Evolutionary conservation across 1,139 yeast genomes (phyloP).

Genomic region (Dujonia santamariae): DNA sequence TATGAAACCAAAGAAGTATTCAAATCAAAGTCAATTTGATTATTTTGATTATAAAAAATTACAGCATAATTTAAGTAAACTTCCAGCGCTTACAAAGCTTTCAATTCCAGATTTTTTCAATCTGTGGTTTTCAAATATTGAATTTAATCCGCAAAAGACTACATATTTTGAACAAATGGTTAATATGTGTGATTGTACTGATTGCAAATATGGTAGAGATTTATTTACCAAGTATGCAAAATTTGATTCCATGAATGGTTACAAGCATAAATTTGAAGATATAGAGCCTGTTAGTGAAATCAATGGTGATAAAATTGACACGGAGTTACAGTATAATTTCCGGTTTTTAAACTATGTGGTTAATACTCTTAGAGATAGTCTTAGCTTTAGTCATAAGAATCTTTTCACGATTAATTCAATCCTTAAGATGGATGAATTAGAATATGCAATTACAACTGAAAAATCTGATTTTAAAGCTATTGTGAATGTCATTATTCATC

Average conservation of each 20-base stretch:
- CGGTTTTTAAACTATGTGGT: constrained; percentile 19
- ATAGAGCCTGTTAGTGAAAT: constrained; percentile 3
- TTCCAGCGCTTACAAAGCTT: constrained; percentile 13
- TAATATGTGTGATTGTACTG: constrained; percentile 19
- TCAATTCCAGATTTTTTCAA: constrained; percentile 25
- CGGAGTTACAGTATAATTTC: constrained; percentile 11
- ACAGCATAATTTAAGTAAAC: not conserved
- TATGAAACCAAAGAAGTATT: constrained; percentile 1
- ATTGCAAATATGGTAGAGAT: constrained; percentile 16
- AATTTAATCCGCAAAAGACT: not conserved
- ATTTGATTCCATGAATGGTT: constrained; percentile 17
- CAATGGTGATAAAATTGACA: constrained; percentile 6
- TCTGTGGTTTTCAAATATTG: constrained; percentile 16
- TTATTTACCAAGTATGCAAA: constrained; percentile 15
- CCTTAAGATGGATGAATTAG: constrained; percentile 18
- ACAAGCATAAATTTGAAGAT: constrained; percentile 16
- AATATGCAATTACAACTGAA: constrained; percentile 9
- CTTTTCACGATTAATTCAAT: constrained; percentile 20
- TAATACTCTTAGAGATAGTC: constrained; percentile 19
- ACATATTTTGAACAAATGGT: constrained; percentile 16
- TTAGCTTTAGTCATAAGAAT: constrained; percentile 17
- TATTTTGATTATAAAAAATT: constrained; percentile 3
- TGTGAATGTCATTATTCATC: constrained; percentile 3
- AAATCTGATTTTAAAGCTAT: constrained; percentile 1
- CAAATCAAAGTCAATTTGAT: constrained; percentile 2